Conservation (phyloP, 1,284 basidiomycete species). For the Coniferiporia weirii region DNA sequence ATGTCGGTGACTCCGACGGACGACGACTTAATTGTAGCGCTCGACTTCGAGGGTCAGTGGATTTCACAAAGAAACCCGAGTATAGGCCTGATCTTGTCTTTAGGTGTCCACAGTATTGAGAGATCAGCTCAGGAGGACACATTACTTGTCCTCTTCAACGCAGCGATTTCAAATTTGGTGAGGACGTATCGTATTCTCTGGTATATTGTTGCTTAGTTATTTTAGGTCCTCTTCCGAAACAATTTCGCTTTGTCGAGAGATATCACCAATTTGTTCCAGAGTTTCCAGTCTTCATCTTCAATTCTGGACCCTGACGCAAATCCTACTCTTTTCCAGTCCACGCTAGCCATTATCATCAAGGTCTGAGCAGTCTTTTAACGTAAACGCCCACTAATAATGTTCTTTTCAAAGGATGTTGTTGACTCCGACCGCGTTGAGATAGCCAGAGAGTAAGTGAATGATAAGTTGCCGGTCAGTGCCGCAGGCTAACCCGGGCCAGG, state of each 20-base stretch:
- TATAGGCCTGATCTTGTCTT: not conserved
- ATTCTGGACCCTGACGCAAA: slow-evolving; percentile 55
- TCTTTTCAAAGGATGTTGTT: slow-evolving; percentile 45
- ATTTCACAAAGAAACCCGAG: not conserved
- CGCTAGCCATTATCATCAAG: slow-evolving; percentile 59
- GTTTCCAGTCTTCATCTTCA: slow-evolving; percentile 57
- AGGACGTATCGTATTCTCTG: not conserved
- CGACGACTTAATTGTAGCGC: slow-evolving; percentile 47
- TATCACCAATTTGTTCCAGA: slow-evolving; percentile 55
- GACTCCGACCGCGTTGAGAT: slow-evolving; percentile 53
- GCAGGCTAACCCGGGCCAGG: slow-evolving; percentile 26
- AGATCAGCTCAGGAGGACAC: slow-evolving; percentile 60
- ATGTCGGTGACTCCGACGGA: slow-evolving; percentile 61
- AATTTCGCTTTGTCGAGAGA: slow-evolving; percentile 58
- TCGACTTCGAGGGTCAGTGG: slow-evolving; percentile 55
- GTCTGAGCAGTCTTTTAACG: slow-evolving; percentile 24
- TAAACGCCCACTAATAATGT: not conserved
- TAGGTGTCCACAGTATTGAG: slow-evolving; percentile 61
- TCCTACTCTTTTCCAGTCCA: slow-evolving; percentile 53
- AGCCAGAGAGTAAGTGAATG: slow-evolving; percentile 41
- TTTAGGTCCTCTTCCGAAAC: slow-evolving; percentile 56
- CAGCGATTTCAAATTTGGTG: slow-evolving; percentile 59
- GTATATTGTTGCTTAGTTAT: not conserved
- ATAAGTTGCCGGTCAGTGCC: not conserved
- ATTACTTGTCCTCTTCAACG: slow-evolving; percentile 57